These are phyloP conservation scores for Cymbopogon flexuosus DNA, from an alignment of 202 grass and related monocot species.

Conservation along the genomic window DNA sequence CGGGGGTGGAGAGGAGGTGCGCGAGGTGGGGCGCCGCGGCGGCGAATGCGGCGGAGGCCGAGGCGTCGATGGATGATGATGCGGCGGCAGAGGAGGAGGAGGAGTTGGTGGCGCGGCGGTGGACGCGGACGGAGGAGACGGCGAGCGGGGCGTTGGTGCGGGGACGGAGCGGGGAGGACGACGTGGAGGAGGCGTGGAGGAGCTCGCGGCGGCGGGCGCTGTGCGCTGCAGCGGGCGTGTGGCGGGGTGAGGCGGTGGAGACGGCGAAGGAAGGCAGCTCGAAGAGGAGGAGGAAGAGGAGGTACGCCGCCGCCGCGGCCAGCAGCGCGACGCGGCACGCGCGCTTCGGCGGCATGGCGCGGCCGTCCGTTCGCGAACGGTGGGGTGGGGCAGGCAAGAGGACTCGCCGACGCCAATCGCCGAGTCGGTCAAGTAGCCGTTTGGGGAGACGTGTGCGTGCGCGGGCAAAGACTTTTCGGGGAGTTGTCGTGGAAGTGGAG, in stretches of 20 bases:
- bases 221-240: background rate
- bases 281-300: constrained; percentile 44
- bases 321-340: constrained; percentile 36
- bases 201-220: constrained; percentile 23
- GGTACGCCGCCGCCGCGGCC: constrained; percentile 37
- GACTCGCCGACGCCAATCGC: no score
- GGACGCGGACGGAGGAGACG: constrained; percentile 38
- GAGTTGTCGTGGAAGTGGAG: background rate
- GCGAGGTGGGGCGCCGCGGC: constrained; percentile 24
- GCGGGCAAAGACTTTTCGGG: background rate
- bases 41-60: constrained; percentile 35
- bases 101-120: background rate
- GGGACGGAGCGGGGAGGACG: background rate
- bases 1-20: background rate
- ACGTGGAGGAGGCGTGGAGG: constrained; percentile 13
- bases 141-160: constrained; percentile 22
- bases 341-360: constrained; percentile 44
- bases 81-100: background rate
- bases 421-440: constrained; percentile 29
- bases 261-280: constrained; percentile 40
- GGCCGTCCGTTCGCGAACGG: background rate
- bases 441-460: background rate
- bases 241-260: background rate
- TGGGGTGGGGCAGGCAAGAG: no score
- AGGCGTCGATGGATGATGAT: constrained; percentile 8